Conservation (phyloP, 2,329 filamentous ascomycete genomes). For the Podosphaera xanthii region DNA sequence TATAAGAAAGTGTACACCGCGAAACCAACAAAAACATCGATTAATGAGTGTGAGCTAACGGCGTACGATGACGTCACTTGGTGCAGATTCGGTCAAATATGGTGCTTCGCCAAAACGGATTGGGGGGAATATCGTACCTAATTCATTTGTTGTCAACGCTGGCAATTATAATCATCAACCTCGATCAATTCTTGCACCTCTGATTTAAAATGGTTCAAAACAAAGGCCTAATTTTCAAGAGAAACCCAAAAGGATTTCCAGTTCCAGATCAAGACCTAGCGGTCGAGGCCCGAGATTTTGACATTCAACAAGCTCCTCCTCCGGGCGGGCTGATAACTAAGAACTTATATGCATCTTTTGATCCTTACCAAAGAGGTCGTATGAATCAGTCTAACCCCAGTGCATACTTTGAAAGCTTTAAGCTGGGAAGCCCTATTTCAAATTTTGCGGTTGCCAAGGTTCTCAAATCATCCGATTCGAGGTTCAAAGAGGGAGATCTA, state of each 20-base stretch:
- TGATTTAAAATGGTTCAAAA: slow-evolving; percentile 27
- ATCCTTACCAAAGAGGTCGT: slow-evolving; percentile 64
- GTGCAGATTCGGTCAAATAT: too few species aligned
- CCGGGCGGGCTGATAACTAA: slow-evolving; percentile 45
- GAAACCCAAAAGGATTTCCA: slow-evolving; percentile 41
- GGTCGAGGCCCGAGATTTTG: slow-evolving; percentile 43
- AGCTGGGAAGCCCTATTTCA: slow-evolving; percentile 36
- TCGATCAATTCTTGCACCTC: too few species aligned
- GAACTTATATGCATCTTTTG: slow-evolving; percentile 44
- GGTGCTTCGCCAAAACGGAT: too few species aligned
- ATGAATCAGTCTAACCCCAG: slow-evolving; percentile 44
- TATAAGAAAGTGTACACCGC: too few species aligned
- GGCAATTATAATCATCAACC: too few species aligned
- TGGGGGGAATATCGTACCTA: too few species aligned
- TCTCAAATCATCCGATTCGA: slow-evolving; percentile 39
- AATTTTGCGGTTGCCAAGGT: slow-evolving; percentile 45
- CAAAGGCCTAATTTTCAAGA: slow-evolving; percentile 55
- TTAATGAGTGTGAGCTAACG: too few species aligned
- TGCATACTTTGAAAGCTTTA: slow-evolving; percentile 45
- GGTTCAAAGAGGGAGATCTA: slow-evolving; percentile 45
- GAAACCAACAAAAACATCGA: too few species aligned
- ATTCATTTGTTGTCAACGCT: too few species aligned
- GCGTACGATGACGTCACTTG: too few species aligned
- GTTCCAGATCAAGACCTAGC: slow-evolving; percentile 46
- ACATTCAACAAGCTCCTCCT: slow-evolving; percentile 35